Conservation (phyloP, 352 stramenopile genomes). For the Pythium aristosporum region DNA sequence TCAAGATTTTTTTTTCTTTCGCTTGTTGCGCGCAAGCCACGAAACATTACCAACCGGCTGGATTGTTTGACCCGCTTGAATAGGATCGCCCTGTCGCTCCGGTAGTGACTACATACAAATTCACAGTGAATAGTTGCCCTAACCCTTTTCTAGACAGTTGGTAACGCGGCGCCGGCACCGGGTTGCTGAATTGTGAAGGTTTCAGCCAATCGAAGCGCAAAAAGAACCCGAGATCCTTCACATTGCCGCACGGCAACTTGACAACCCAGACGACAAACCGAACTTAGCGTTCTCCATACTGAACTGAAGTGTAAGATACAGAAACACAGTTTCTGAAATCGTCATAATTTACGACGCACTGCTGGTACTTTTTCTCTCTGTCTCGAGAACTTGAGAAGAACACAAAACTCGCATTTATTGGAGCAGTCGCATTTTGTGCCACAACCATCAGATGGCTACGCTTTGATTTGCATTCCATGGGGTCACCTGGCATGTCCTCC, state of each 20-base stretch:
- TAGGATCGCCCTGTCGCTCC: constrained; percentile 22
- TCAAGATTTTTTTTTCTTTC: background rate
- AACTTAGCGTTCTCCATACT: constrained; percentile 19
- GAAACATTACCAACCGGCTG: constrained; percentile 20
- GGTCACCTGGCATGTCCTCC: background rate
- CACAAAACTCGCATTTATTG: too few relatives aligned
- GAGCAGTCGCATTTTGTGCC: background rate
- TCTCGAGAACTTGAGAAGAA: too few relatives aligned
- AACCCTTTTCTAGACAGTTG: constrained; percentile 22
- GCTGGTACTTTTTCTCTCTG: too few relatives aligned
- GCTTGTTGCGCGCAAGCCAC: constrained; percentile 4
- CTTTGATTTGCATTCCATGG: background rate
- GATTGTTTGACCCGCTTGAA: constrained; percentile 18
- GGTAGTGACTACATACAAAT: constrained; percentile 26
- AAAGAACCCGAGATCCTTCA: constrained; percentile 21
- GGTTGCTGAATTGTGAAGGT: constrained; percentile 8
- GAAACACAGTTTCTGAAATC: background rate
- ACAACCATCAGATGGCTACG: constrained; percentile 15
- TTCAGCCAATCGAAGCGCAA: constrained; percentile 22
- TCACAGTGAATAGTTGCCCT: constrained; percentile 3
- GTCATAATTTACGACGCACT: background rate
- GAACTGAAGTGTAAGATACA: background rate
- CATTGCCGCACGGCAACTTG: background rate
- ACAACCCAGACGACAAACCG: constrained; percentile 24
- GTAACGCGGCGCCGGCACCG: background rate